These are phyloP conservation scores for Capsicum chinense DNA, from an alignment of 257 asterid species.

Conservation along the genomic window DNA sequence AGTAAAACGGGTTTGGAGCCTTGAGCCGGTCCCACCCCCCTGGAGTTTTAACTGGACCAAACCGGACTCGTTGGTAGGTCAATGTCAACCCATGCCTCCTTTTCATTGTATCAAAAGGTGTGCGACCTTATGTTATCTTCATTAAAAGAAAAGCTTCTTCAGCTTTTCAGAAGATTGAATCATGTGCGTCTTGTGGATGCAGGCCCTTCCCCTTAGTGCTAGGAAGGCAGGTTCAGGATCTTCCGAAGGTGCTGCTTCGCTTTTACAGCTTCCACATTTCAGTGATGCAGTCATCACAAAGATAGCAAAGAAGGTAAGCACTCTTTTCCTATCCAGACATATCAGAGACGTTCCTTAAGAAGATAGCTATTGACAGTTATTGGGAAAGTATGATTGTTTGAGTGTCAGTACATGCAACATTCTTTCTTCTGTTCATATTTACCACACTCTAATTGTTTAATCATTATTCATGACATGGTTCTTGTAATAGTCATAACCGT, in stretches of 20 bases:
- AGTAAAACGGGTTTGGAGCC: not conserved
- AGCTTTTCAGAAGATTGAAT: slow-evolving; percentile 24
- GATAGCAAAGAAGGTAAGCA: slow-evolving; percentile 66
- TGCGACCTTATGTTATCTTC: not conserved
- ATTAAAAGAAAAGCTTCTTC: slow-evolving; percentile 25
- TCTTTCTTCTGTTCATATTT: not conserved
- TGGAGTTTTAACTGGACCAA: not conserved
- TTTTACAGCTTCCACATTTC: slow-evolving; percentile 93
- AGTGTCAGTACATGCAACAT: not conserved
- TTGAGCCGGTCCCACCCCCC: not conserved
- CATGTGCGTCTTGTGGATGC: slow-evolving; percentile 36
- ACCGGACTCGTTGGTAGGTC: not conserved
- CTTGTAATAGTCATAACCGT: slow-evolving; percentile 27
- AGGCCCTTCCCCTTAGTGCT: slow-evolving; percentile 91
- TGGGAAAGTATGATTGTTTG: not conserved
- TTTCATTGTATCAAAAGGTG: not conserved
- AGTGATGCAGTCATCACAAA: slow-evolving; percentile 69
- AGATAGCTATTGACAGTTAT: not conserved
- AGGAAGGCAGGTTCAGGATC: slow-evolving; percentile 75
- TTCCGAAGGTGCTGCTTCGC: slow-evolving; percentile 72
- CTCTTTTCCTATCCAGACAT: slow-evolving; percentile 23
- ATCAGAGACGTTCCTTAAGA: slow-evolving; percentile 13
- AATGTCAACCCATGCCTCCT: not conserved
- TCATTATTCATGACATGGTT: not conserved
- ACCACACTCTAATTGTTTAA: not conserved